Percentiles rank a stretch among this genome's conserved stretches.
Conservation (phyloP, 352 stramenopile genomes). For the Phytophthora macrochlamydospora region DNA sequence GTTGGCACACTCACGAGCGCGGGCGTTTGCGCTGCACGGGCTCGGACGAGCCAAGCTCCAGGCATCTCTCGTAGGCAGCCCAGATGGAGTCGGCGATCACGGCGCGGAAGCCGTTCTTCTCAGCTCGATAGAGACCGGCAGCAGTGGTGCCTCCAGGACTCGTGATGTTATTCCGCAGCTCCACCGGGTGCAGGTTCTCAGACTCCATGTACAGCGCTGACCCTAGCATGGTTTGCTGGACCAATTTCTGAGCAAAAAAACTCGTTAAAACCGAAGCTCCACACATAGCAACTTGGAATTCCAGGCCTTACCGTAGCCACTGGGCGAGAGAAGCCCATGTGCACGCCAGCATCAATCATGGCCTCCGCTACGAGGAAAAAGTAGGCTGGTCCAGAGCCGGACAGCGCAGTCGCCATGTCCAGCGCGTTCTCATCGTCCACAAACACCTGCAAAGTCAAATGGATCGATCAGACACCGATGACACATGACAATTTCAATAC, state of each 20-base stretch:
- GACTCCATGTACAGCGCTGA: constrained; percentile 94
- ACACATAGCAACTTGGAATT: too few species aligned
- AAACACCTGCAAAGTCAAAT: constrained; percentile 59
- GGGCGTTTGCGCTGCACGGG: constrained; percentile 70
- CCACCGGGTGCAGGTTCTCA: constrained; percentile 89
- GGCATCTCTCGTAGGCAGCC: constrained; percentile 93
- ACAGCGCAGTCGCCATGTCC: constrained; percentile 95
- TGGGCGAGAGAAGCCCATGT: constrained; percentile 95
- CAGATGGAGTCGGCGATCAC: constrained; percentile 95
- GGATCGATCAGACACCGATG: not conserved
- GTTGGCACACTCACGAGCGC: constrained; percentile 43
- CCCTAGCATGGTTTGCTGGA: constrained; percentile 94
- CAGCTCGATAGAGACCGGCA: constrained; percentile 94
- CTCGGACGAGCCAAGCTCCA: constrained; percentile 92
- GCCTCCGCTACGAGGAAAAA: constrained; percentile 96
- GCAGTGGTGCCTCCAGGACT: constrained; percentile 94
- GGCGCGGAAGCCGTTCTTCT: constrained; percentile 95
- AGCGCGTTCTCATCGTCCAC: constrained; percentile 95
- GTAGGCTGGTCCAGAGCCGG: constrained; percentile 95
- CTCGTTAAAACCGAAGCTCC: too few species aligned
- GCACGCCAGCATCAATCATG: constrained; percentile 95
- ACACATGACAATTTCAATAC: not conserved
- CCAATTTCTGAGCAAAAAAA: constrained; percentile 74
- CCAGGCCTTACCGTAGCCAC: constrained; percentile 78
- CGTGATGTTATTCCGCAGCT: constrained; percentile 95